Percentiles rank a stretch among this genome's conserved stretches.
Evolutionary conservation across 352 stramenopile species (phyloP).

Genomic region (Achlya hypogyna): DNA sequence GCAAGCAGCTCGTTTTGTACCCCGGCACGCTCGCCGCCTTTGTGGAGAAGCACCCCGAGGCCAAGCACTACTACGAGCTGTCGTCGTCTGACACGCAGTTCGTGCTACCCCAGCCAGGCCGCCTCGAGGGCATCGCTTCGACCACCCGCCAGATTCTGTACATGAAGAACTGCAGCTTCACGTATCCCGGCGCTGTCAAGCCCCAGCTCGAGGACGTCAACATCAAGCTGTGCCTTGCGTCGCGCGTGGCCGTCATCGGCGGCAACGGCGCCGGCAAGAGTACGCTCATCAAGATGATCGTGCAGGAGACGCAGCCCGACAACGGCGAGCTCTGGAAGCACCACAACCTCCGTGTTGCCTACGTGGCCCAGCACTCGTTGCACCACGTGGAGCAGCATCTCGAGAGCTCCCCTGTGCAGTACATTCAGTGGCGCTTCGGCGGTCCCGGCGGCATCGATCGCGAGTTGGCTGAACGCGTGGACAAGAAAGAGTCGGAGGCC

Average conservation of each 20-base stretch:
- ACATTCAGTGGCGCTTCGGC: constrained; percentile 96
- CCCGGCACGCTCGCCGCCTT: constrained; percentile 83
- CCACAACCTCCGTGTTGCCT: constrained; percentile 91
- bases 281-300: constrained; percentile 96
- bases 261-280: constrained; percentile 96
- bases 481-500: constrained; percentile 88
- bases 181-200: constrained; percentile 73
- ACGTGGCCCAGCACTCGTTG: constrained; percentile 96
- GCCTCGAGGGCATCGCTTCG: constrained; percentile 85
- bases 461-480: constrained; percentile 80
- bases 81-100: constrained; percentile 77
- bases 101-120: constrained; percentile 80
- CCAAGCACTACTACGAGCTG: constrained; percentile 91
- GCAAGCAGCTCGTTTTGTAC: constrained; percentile 94
- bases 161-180: constrained; percentile 83
- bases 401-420: constrained; percentile 91
- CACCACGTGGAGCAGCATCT: constrained; percentile 95
- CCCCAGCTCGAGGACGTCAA: constrained; percentile 89
- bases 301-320: constrained; percentile 69
- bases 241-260: constrained; percentile 93
- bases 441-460: constrained; percentile 93
- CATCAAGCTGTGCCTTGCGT: constrained; percentile 92
- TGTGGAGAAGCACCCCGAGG: constrained; percentile 83
- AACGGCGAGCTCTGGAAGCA: constrained; percentile 71
- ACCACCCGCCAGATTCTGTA: constrained; percentile 89